Evolutionary conservation across 768 basidiomycete genomes (phyloP).

Genomic region (Chiua virens): DNA sequence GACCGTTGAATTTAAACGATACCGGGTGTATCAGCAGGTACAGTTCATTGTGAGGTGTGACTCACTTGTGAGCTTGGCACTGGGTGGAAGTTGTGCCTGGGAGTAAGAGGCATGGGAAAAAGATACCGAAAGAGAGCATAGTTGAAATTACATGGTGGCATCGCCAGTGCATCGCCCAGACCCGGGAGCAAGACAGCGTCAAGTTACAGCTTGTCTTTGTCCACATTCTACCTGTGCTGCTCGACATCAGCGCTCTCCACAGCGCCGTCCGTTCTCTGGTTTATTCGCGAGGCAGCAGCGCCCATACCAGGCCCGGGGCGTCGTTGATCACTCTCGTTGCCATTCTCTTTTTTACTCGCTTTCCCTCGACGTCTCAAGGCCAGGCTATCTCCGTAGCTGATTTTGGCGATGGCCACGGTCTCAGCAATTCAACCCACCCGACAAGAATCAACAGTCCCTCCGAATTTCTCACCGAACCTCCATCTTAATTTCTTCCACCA

Average conservation of each 20-base stretch:
- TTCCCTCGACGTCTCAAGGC: conserved; percentile 12
- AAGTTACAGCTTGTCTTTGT: conserved; percentile 4
- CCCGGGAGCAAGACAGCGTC: conserved; percentile 1
- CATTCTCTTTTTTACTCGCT: conserved; percentile 4
- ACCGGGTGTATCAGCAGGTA: too few relatives aligned
- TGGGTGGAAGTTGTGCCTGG: not conserved
- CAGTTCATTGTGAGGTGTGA: not conserved
- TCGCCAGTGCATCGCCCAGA: conserved; percentile 16
- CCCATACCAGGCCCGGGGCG: not conserved
- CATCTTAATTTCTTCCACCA: conserved; percentile 49
- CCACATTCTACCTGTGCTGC: not conserved
- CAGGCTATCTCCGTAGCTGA: conserved; percentile 24
- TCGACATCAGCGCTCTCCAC: not conserved
- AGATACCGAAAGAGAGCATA: conserved; percentile 17
- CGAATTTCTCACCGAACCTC: conserved; percentile 32
- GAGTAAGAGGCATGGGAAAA: conserved; percentile 18
- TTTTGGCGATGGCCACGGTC: conserved; percentile 42
- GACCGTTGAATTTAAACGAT: too few relatives aligned
- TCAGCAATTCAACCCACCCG: conserved; percentile 49
- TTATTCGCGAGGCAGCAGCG: not conserved
- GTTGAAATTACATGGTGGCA: conserved; percentile 17
- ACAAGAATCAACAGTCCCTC: conserved; percentile 36
- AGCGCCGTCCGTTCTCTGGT: not conserved
- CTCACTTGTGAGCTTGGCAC: not conserved
- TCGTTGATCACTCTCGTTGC: conserved; percentile 6